Percentiles rank a stretch among this genome's conserved stretches.
phyloP scores from a whole-genome alignment of 2,329 filamentous ascomycete species.

The Trichoderma guizhouense region DNA sequence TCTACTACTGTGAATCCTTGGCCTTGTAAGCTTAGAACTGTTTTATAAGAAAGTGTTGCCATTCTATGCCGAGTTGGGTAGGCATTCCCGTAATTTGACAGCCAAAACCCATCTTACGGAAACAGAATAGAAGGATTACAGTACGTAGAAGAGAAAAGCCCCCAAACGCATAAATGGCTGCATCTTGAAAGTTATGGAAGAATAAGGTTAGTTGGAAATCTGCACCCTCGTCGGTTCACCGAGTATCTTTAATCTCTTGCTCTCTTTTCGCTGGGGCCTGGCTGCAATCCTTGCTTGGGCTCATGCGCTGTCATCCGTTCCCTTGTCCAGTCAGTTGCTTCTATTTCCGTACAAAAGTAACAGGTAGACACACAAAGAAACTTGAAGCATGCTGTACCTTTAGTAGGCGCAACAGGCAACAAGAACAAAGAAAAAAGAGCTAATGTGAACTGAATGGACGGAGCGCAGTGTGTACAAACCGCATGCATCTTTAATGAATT shows the following conservation, averaged over 20 bases:
- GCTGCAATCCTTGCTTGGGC: background rate
- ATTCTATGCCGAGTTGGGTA: background rate
- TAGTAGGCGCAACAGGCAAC: background rate
- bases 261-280: background rate
- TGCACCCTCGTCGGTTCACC: background rate
- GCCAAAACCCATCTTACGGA: background rate
- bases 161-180: background rate
- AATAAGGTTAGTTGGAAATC: background rate
- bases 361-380: background rate
- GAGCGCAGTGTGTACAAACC: background rate
- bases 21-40: background rate
- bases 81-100: background rate
- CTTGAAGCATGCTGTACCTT: background rate
- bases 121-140: background rate
- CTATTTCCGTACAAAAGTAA: background rate
- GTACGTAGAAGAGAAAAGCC: background rate
- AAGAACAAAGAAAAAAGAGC: background rate
- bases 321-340: background rate
- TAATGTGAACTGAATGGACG: too few species aligned
- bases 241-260: slow-evolving; percentile 9
- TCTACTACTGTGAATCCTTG: background rate
- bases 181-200: slow-evolving; percentile 9
- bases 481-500: background rate
- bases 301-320: background rate
- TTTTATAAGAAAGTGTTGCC: background rate